Evolutionary conservation across 2,329 filamentous ascomycete species (phyloP).

Genomic region (Alternaria rosae): DNA sequence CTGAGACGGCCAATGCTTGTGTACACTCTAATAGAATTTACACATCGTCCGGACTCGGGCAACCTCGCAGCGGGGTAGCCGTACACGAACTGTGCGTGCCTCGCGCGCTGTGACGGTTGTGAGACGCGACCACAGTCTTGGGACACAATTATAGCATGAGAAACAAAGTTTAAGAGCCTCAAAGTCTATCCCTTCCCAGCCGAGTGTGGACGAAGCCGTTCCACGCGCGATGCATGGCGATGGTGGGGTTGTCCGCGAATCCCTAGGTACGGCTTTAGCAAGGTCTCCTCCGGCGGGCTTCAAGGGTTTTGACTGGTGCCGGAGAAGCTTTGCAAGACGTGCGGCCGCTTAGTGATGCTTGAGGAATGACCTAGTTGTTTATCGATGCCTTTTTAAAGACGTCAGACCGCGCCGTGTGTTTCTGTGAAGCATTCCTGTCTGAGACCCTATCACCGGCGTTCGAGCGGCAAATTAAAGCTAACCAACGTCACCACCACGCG

Average conservation of each 20-base stretch:
- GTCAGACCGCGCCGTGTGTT: conserved; percentile 23
- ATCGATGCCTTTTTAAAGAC: conserved; percentile 28
- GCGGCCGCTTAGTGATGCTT: conserved; percentile 46
- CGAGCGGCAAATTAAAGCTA: conserved; percentile 26
- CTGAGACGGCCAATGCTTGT: conserved; percentile 24
- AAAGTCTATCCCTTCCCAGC: background rate
- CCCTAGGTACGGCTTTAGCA: conserved; percentile 38
- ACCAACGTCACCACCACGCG: conserved; percentile 43
- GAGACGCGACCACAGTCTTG: conserved; percentile 20
- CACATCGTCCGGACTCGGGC: conserved; percentile 30
- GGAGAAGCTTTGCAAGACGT: conserved; percentile 44
- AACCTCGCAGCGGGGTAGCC: conserved; percentile 28
- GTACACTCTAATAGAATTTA: conserved; percentile 25
- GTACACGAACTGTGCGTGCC: conserved; percentile 12
- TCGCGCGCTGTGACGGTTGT: conserved; percentile 25
- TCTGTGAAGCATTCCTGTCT: conserved; percentile 25
- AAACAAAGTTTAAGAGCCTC: conserved; percentile 3
- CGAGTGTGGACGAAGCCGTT: conserved; percentile 7
- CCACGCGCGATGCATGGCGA: conserved; percentile 10
- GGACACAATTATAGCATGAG: background rate
- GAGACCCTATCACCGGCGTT: conserved; percentile 29
- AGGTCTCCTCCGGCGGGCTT: conserved; percentile 36
- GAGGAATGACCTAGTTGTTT: conserved; percentile 34
- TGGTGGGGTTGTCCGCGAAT: conserved; percentile 38
- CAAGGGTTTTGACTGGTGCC: conserved; percentile 31